Base-by-base conservation (phyloP, 371 early-diverging fungal genomes). In the Capniomyces stellatus region DNA sequence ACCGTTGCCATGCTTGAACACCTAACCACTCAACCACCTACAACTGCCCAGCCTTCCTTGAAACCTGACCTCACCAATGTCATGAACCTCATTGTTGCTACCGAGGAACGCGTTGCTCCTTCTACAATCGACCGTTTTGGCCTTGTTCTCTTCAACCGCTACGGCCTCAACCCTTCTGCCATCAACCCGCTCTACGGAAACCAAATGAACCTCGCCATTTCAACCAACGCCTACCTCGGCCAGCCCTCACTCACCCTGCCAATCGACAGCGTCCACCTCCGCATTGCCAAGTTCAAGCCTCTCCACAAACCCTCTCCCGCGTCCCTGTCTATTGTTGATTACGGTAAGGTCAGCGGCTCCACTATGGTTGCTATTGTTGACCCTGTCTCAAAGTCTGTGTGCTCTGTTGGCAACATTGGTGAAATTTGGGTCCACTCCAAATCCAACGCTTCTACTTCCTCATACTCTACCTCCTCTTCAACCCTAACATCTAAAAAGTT, bases 291-390 rank as follows among this genome's bases (percentile, higher is more conserved):
- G 8, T 12, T 44, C 4, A 22, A 25, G 15, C 29, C 49, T 48
- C 13, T 15, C 12, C 3, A 27, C 25, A 27, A 23, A 12, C 27
- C n/a, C 12, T 6, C 12, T 21, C 4, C 15, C 49, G 18, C 22
- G 3, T 6, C 6, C n/a, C 52, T 87, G 24, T 54, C 78, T 53
- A 59, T 89, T 29, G 79, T 85, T 56, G 88, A 87, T 57, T 78
- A 81, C 21, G 88, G 89, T 57, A 84, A 71, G 65, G 66, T 77
- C 0, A 71, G 79, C 6, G 75, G 77, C 55, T 79, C 81, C 56
- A 82, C 89, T 0, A 82, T 83, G 64, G 76, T 86, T 3, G 89
- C 87, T 23, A 84, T 89, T 54, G 86, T 88, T 24, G 77, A 89
- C 51, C 86, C 89, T 1, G 72, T 71, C 23, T 81, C 83, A 3